Evolutionary conservation across 495 filamentous ascomycete species (phyloP).

Genomic region (Physcia stellaris): DNA sequence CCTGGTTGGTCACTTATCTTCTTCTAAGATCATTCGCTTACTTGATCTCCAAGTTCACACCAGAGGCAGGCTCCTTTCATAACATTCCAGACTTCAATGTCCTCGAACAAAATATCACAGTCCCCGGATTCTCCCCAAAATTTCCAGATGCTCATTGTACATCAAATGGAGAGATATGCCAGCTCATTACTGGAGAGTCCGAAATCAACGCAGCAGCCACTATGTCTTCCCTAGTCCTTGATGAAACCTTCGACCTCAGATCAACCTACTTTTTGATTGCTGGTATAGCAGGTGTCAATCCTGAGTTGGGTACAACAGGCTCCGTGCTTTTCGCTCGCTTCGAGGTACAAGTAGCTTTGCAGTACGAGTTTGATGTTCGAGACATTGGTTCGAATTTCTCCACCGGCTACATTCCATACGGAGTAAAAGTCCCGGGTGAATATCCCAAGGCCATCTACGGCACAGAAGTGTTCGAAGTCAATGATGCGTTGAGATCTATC

Average conservation of each 20-base stretch:
- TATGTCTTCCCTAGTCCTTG: conserved; percentile 43
- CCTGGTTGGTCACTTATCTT: conserved; percentile 36
- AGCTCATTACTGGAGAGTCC: conserved; percentile 41
- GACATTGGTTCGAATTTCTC: conserved; percentile 50
- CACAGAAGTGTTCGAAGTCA: conserved; percentile 67
- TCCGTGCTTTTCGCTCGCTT: conserved; percentile 54
- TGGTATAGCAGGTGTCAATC: conserved; percentile 62
- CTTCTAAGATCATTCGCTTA: neutral
- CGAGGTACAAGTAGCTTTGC: conserved; percentile 59
- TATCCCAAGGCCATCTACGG: conserved; percentile 57
- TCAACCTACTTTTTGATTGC: conserved; percentile 58
- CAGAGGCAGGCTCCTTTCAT: conserved; percentile 58
- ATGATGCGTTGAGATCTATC: conserved; percentile 40
- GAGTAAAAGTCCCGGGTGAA: conserved; percentile 34
- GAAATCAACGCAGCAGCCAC: conserved; percentile 67
- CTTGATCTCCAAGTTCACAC: conserved; percentile 32
- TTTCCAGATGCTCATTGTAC: conserved; percentile 54
- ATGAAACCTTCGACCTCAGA: conserved; percentile 47
- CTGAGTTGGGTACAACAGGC: conserved; percentile 46
- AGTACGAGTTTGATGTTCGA: conserved; percentile 61
- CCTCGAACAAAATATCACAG: conserved; percentile 47
- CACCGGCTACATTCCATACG: conserved; percentile 46
- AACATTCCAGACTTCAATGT: conserved; percentile 45
- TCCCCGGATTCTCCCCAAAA: conserved; percentile 51
- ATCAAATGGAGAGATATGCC: conserved; percentile 41